Conservation (phyloP, 257 asterid genomes). For the Nicotiana knightiana region DNA sequence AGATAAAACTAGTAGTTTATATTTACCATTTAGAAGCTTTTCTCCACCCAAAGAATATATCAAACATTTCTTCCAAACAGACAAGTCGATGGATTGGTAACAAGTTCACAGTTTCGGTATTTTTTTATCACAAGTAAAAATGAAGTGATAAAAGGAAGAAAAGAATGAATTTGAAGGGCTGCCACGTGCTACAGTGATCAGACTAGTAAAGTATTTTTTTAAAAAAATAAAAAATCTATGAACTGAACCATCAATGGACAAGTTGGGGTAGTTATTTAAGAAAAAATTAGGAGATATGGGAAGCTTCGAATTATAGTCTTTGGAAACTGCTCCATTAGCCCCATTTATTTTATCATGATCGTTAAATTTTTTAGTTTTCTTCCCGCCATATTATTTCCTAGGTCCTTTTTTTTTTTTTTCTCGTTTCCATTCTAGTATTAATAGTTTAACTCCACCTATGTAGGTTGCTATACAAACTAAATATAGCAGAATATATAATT, state of each 20-base stretch:
- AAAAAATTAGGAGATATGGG: not conserved
- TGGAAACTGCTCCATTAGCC: constrained; percentile 20
- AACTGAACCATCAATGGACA: constrained; percentile 14
- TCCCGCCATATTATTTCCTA: no score
- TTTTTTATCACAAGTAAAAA: not conserved
- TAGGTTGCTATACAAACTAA: no score
- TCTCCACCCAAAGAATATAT: constrained; percentile 71
- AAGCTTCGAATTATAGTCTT: not conserved
- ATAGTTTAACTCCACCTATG: no score
- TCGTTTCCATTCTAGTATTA: no score
- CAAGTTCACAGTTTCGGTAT: not conserved
- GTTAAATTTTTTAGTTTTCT: not conserved
- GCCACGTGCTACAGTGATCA: not conserved
- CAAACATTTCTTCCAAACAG: constrained; percentile 33
- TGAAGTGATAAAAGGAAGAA: not conserved
- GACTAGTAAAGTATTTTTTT: not conserved
- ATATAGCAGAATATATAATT: no score
- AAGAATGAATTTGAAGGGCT: not conserved
- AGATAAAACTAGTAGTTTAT: no score
- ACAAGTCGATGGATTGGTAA: not conserved
- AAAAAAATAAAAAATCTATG: not conserved
- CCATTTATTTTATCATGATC: not conserved
- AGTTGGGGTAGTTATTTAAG: constrained; percentile 26
- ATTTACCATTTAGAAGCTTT: constrained; percentile 80
- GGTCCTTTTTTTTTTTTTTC: not conserved